These are phyloP conservation scores for Vitis riparia DNA, from an alignment of 164 flowering plant species.

Conservation along the genomic window DNA sequence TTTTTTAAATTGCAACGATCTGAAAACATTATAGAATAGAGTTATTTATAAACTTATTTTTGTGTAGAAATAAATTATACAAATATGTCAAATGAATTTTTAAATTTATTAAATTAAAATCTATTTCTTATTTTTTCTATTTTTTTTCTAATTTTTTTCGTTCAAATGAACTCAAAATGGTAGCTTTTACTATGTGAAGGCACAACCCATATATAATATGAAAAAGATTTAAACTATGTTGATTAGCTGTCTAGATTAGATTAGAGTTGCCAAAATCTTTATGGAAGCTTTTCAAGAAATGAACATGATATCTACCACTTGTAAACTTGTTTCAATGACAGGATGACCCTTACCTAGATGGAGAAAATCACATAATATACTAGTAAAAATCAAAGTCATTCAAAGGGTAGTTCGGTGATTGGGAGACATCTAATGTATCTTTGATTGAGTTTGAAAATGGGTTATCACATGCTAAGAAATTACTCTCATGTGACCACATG, in stretches of 20 bases:
- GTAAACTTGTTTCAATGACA: conserved; percentile 14
- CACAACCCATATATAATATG: conserved; percentile 7
- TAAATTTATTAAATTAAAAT: too few relatives aligned
- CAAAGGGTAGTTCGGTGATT: conserved; percentile 25
- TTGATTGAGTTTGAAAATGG: conserved; percentile 25
- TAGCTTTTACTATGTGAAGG: background rate
- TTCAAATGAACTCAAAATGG: too few relatives aligned
- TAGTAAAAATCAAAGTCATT: background rate
- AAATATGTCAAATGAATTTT: too few relatives aligned
- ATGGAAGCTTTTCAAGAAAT: conserved; percentile 21
- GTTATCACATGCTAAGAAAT: conserved; percentile 49
- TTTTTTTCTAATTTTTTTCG: too few relatives aligned
- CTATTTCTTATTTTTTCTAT: too few relatives aligned
- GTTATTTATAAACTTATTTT: too few relatives aligned
- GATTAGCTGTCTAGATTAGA: background rate
- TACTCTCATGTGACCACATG: conserved; percentile 63
- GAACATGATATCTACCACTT: conserved; percentile 30
- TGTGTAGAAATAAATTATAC: too few relatives aligned
- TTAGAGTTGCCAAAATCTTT: conserved; percentile 33
- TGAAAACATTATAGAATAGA: too few relatives aligned
- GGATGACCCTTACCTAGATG: conserved; percentile 8
- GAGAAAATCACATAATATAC: conserved; percentile 4
- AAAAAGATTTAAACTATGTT: conserved; percentile 18
- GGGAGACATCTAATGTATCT: background rate
- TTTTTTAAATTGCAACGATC: too few relatives aligned